These are phyloP conservation scores for Macrophomina pseudophaseolina DNA, from an alignment of 2,329 filamentous ascomycete genomes.

Conservation along the genomic window DNA sequence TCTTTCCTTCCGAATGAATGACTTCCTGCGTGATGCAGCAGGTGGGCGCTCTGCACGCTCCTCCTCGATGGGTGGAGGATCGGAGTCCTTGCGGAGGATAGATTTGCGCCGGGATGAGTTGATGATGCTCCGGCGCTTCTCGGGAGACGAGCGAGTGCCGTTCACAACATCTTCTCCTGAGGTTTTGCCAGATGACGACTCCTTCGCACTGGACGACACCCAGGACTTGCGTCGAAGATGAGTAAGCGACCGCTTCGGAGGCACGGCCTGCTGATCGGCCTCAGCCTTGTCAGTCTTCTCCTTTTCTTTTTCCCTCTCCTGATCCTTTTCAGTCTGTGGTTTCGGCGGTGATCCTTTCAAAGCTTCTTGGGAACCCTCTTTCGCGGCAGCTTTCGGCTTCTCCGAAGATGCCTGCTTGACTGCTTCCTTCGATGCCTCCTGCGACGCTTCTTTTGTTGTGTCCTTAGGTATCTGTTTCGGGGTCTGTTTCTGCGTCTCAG, in stretches of 20 bases:
- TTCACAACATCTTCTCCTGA: slow-evolving; percentile 23
- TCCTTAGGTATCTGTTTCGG: neutral
- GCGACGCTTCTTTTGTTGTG: neutral
- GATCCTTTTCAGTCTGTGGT: slow-evolving; percentile 7
- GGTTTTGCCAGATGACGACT: slow-evolving; percentile 33
- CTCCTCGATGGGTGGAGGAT: slow-evolving; percentile 14
- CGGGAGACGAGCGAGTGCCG: slow-evolving; percentile 19
- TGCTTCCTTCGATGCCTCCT: neutral
- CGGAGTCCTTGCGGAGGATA: slow-evolving; percentile 25
- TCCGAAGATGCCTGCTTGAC: neutral
- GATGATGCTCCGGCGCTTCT: slow-evolving; percentile 25
- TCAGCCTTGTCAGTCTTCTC: slow-evolving; percentile 21
- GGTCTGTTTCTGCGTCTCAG: neutral
- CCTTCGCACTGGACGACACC: slow-evolving; percentile 33
- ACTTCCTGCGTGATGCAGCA: slow-evolving; percentile 17
- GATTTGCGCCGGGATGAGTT: slow-evolving; percentile 22
- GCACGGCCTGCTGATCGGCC: slow-evolving; percentile 22
- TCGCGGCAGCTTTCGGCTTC: neutral
- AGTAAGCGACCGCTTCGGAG: slow-evolving; percentile 24
- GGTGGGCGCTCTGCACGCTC: slow-evolving; percentile 3
- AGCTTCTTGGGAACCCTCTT: neutral
- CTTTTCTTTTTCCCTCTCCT: slow-evolving; percentile 16
- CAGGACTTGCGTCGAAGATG: slow-evolving; percentile 28
- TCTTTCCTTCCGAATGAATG: slow-evolving; percentile 27
- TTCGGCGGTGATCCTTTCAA: neutral